phyloP scores from a whole-genome alignment of 495 filamentous ascomycete genomes.

The Hapsidospora chrysogenum region DNA sequence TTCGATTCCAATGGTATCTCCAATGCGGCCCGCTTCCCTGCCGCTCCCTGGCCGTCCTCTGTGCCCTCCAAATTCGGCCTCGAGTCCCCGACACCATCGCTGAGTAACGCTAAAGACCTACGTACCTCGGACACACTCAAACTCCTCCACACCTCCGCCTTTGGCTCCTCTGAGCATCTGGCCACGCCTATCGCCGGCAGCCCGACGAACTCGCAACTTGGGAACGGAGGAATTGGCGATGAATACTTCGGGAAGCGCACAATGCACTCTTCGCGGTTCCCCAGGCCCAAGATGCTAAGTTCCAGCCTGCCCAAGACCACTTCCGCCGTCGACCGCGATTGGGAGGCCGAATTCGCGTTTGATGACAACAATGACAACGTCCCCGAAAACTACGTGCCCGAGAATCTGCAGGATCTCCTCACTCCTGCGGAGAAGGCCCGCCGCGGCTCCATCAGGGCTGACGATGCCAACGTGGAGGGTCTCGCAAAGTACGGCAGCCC shows the following conservation, averaged over 20 bases:
- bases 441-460: conserved; percentile 55
- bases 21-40: conserved; percentile 59
- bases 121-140: conserved; percentile 59
- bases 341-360: conserved; percentile 75
- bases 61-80: conserved; percentile 85
- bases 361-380: conserved; percentile 24
- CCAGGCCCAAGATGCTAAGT: conserved; percentile 61
- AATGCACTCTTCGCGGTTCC: conserved; percentile 71
- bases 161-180: conserved; percentile 38
- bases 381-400: conserved; percentile 70
- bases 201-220: conserved; percentile 43
- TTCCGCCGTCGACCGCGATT: conserved; percentile 47
- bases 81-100: conserved; percentile 71
- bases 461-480: conserved; percentile 22
- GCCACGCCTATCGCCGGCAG: conserved; percentile 37
- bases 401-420: conserved; percentile 70
- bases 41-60: conserved; percentile 77
- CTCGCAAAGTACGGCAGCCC: conserved; percentile 65
- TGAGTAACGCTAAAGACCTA: conserved; percentile 36
- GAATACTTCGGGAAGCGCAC: conserved; percentile 53
- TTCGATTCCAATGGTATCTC: conserved; percentile 96
- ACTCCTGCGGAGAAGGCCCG: conserved; percentile 82
- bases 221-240: conserved; percentile 19
- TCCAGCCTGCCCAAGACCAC: conserved; percentile 50
- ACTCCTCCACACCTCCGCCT: conserved; percentile 70